Evolutionary conservation across 495 filamentous ascomycete genomes (phyloP), one percentile per base, ranked within the genome.

Genomic region (Evernia prunastri): DNA sequence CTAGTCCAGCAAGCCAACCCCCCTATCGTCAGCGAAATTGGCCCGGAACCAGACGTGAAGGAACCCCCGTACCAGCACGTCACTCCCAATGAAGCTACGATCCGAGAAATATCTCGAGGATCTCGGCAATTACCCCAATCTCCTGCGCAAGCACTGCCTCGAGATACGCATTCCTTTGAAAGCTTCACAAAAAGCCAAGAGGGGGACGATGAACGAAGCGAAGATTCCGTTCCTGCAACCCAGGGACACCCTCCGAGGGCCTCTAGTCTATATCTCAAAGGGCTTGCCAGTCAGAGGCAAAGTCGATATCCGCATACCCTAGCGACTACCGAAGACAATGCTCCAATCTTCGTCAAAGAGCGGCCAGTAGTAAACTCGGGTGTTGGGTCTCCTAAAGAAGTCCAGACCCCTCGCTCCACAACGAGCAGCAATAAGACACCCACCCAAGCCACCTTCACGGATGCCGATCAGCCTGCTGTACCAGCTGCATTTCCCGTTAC

Each of bases 101-200:
- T 25, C 23, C 29, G 40, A 58, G 17, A 13, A 58, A 9, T 20
- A 18, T 23, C 25, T 64, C 56, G 23, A 53, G 35, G n/a, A 17
- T 15, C 15, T 49, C 59, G 42, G 43, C 33, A 11, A 3, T 33
- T 42, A 13, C 51, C 40, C 2, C 59, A 45, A 20, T 33, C 33
- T 39, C 23, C 51, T 54, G 53, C 13, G 23, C 42, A 40, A 10
- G 42, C 18, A 42, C 31, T 15, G 35, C 42, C 59, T 23, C 58
- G 54, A 36, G 66, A 62, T 42, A 53, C 53, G 13, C 62, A 57
- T n/a, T 67, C 66, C 6, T 35, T 67, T 31, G 63, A 68, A 53
- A 68, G 66, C n/a, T 60, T 64, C 58, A 65, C 63, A 6, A 59
- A 68, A 47, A 68, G 66, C 60, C 66, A 68, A 45, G 63, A 65